A percentile compares a stretch with the other conserved stretches of the same genome.
Conservation (phyloP, 2,329 filamentous ascomycete genomes). For the Cercospora sp. region DNA sequence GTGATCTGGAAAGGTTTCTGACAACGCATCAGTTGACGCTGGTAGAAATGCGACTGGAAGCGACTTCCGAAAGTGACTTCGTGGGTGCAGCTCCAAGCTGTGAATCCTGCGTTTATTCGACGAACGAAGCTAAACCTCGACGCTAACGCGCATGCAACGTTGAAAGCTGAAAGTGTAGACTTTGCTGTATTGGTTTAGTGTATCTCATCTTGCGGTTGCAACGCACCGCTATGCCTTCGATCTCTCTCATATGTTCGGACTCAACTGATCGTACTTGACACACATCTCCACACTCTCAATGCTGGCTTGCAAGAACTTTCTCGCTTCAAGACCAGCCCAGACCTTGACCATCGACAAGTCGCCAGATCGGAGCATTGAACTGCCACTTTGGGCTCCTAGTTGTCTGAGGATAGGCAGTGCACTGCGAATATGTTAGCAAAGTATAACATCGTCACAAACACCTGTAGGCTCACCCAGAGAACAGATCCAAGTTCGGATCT, state of each 20-base stretch:
- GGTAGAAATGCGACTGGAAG: too few relatives aligned
- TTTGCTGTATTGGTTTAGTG: not conserved
- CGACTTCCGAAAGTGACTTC: too few relatives aligned
- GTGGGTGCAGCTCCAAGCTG: too few relatives aligned
- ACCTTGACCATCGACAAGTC: conserved; percentile 74
- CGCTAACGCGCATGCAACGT: too few relatives aligned
- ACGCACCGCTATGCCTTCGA: conserved; percentile 1
- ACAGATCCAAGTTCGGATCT: conserved; percentile 82
- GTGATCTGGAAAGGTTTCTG: too few relatives aligned
- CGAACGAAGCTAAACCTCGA: too few relatives aligned
- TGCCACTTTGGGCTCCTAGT: conserved; percentile 74
- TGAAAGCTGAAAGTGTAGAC: not conserved
- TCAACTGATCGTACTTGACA: conserved; percentile 86
- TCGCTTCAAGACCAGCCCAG: conserved; percentile 86
- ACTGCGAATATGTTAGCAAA: conserved; percentile 46
- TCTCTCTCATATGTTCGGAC: conserved; percentile 70
- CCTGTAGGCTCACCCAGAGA: conserved; percentile 60
- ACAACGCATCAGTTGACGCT: too few relatives aligned
- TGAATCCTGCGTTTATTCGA: too few relatives aligned
- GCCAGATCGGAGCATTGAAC: conserved; percentile 51
- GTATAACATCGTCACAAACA: not conserved
- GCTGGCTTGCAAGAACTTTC: conserved; percentile 85
- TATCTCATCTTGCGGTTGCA: not conserved
- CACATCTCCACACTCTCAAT: conserved; percentile 86
- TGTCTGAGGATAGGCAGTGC: conserved; percentile 88